Evolutionary conservation across 1,139 yeast genomes (phyloP).

Genomic region (Zygoascus sp.): DNA sequence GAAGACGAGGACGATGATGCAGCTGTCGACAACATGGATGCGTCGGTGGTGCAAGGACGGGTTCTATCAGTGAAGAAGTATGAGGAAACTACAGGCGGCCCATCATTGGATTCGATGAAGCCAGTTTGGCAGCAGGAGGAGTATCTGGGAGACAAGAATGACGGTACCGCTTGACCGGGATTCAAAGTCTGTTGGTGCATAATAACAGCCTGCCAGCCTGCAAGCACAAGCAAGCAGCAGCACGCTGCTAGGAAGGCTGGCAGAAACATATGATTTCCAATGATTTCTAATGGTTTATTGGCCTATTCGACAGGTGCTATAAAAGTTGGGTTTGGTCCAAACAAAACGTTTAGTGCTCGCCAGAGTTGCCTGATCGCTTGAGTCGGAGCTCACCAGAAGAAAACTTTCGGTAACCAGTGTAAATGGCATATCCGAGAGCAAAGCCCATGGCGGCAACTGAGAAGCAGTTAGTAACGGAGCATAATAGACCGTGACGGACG

Average conservation of each 20-base stretch:
- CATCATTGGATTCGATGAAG: not conserved
- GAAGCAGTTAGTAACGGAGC: no score
- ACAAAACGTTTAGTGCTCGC: not conserved
- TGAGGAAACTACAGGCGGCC: constrained; percentile 1
- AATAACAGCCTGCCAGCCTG: no score
- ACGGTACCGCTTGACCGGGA: no score
- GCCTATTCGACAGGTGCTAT: not conserved
- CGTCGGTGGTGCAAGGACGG: constrained; percentile 30
- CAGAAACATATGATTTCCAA: not conserved
- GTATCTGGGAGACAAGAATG: not conserved
- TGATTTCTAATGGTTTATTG: not conserved
- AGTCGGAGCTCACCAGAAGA: constrained; percentile 29
- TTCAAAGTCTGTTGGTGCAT: no score
- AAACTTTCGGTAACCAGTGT: constrained; percentile 27
- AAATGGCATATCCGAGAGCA: constrained; percentile 28
- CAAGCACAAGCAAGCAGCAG: no score
- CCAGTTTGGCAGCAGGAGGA: constrained; percentile 13
- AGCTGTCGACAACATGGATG: constrained; percentile 38
- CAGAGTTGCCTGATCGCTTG: constrained; percentile 26
- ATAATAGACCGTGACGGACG: no score
- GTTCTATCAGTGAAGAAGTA: constrained; percentile 21
- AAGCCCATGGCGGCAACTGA: constrained; percentile 32
- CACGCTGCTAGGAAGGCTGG: no score
- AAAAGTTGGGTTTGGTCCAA: not conserved
- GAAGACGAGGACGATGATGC: constrained; percentile 33